Percentiles rank a stretch among this genome's conserved stretches.
These are phyloP conservation scores for Arthroderma sp. DNA, from an alignment of 2,329 filamentous ascomycete genomes.

Conservation along the genomic window DNA sequence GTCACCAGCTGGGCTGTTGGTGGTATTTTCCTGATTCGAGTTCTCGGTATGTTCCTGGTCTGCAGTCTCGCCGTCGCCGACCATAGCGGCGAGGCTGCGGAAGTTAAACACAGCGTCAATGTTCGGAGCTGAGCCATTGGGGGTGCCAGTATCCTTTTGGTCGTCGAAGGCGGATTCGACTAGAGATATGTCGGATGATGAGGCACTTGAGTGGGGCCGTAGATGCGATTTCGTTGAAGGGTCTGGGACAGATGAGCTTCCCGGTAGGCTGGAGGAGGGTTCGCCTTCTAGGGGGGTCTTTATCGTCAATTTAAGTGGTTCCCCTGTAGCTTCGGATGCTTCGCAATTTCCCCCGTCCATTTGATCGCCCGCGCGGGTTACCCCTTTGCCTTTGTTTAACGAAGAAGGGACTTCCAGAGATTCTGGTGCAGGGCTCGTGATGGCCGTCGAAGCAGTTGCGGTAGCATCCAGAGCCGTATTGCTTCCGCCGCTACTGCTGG, in stretches of 20 bases:
- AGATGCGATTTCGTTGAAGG: conserved; percentile 57
- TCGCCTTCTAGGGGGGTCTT: conserved; percentile 3
- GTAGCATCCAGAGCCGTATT: conserved; percentile 46
- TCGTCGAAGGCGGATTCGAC: conserved; percentile 47
- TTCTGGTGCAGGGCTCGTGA: conserved; percentile 26
- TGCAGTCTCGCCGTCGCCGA: conserved; percentile 52
- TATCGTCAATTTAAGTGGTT: conserved; percentile 18
- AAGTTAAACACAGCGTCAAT: conserved; percentile 86
- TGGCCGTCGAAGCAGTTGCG: conserved; percentile 26
- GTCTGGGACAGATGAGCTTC: conserved; percentile 25
- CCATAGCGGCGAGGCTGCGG: conserved; percentile 70
- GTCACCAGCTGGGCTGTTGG: not conserved
- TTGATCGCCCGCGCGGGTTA: conserved; percentile 42
- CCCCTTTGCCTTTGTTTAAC: conserved; percentile 54
- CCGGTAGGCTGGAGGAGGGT: not conserved
- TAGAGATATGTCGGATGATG: conserved; percentile 67
- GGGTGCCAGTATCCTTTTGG: conserved; percentile 37
- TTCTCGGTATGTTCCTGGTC: conserved; percentile 12
- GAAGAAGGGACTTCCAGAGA: conserved; percentile 27
- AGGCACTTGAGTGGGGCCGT: conserved; percentile 75
- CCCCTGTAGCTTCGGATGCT: not conserved
- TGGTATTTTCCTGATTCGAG: not conserved
- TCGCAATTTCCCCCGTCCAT: not conserved
- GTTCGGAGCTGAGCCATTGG: conserved; percentile 39
- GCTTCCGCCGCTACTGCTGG: conserved; percentile 48